phyloP scores from a whole-genome alignment of 2,329 filamentous ascomycete species.

The Colletotrichum aenigma region DNA sequence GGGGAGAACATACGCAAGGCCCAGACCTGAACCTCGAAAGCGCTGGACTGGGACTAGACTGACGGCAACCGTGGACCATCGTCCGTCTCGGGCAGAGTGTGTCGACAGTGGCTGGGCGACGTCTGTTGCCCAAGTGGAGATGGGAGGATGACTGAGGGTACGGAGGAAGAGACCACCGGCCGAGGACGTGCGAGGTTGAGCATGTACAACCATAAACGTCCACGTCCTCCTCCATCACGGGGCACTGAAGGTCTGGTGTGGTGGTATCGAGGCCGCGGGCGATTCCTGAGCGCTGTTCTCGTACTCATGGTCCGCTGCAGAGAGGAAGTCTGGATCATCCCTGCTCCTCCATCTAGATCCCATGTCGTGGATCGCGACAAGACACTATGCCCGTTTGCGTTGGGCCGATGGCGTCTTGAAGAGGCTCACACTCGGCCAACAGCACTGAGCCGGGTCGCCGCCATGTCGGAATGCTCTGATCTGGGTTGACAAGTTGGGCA shows the following conservation, averaged over 20 bases:
- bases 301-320: background rate
- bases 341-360: background rate
- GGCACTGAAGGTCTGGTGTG: background rate
- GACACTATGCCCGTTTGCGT: slow-evolving; percentile 11
- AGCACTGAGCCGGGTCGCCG: background rate
- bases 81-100: slow-evolving; percentile 12
- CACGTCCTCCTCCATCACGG: background rate
- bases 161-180: background rate
- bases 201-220: background rate
- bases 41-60: slow-evolving; percentile 9
- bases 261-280: background rate
- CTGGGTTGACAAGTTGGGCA: background rate
- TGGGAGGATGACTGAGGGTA: background rate
- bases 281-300: slow-evolving; percentile 1
- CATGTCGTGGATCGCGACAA: slow-evolving; percentile 8
- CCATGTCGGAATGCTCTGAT: background rate
- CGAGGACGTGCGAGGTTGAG: slow-evolving; percentile 11
- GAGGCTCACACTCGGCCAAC: background rate
- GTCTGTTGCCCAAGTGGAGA: slow-evolving; percentile 8
- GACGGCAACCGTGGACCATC: background rate
- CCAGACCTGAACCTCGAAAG: background rate
- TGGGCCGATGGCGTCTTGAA: background rate
- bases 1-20: background rate
- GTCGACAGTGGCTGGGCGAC: slow-evolving; percentile 11
- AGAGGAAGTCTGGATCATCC: background rate